Evolutionary conservation across 1,139 yeast species (phyloP), one percentile per base, ranked within the genome.

Genomic region (Sugiyamaella pinicola): DNA sequence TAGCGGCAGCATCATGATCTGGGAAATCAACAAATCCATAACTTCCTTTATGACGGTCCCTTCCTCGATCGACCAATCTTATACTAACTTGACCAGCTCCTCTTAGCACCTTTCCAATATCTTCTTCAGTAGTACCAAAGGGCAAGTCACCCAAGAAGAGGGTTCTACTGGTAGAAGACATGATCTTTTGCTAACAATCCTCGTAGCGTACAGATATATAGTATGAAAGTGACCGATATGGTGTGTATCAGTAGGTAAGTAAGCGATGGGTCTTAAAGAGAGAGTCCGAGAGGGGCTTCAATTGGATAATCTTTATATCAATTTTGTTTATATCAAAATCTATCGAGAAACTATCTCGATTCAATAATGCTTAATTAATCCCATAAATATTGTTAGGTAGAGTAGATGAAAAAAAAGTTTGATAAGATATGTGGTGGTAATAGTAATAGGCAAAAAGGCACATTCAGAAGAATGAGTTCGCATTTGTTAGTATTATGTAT

Each of bases 11-110:
- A 61, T 87, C 96, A 4, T 64, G 59, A 52, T 71, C 91, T 47
- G 78, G 80, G 66, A 86, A 91, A 61, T 87, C 91, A 18, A 91
- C 85, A 62, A 86, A 87, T 2, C 96, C 97, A 69, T 82, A 88
- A 1, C 47, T 43, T 97, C 98, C 69, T 86, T 88, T 18, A 96
- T 85, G 3, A 97, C 98, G 0, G 96, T 89, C 55, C 83, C 83
- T 41, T 87, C 85, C 69, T 93, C 98, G 67, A 90, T 88, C 67
- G 87, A 47, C 46, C 15, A 91, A 77, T 66, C 85, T 83, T 58
- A 89, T 74, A 56, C 81, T 83, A 42, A 81, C 52, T 76, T 75
- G 56, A 90, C 91, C 28, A 87, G 82, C 47, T 4, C 39, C 39
- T 33, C 47, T 19, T 22, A 43, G n/a, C 8, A 43, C 19, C 57